phyloP scores from a whole-genome alignment of 768 basidiomycete genomes.

The Boletus pseudo-olivaceus region DNA sequence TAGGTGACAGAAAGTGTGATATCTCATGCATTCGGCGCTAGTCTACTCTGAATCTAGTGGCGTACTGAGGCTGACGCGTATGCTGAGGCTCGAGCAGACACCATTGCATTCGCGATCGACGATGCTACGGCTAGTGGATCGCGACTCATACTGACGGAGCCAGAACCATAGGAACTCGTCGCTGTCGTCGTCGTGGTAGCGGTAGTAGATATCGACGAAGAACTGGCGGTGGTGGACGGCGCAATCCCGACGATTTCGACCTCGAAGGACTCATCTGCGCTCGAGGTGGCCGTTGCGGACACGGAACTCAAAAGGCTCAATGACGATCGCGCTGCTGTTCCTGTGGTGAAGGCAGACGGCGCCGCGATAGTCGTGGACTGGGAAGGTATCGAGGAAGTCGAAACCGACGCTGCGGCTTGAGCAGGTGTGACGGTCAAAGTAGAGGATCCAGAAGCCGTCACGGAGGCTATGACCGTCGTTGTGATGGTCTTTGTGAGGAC shows the following conservation, averaged over 20 bases:
- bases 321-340: constrained; percentile 3
- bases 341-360: not conserved
- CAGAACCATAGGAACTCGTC: constrained; percentile 1
- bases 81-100: not conserved
- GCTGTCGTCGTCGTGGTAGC: not conserved
- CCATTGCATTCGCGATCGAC: constrained; percentile 10
- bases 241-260: constrained; percentile 19
- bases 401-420: constrained; percentile 14
- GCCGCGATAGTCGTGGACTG: not conserved
- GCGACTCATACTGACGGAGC: not conserved
- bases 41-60: not conserved
- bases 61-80: not conserved
- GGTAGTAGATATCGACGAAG: not conserved
- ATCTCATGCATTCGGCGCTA: not conserved
- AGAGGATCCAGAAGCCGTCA: constrained; percentile 6
- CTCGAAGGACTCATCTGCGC: constrained; percentile 15
- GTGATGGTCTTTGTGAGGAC: constrained; percentile 28
- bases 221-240: not conserved
- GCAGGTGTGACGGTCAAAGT: constrained; percentile 4
- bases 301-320: not conserved
- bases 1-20: not conserved
- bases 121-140: constrained; percentile 22
- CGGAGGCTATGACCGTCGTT: constrained; percentile 17
- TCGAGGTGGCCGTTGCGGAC: not conserved
- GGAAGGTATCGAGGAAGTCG: constrained; percentile 3